Evolutionary conservation across 345 rosid species (phyloP).

Genomic region (Diplotaxis tenuifolia): DNA sequence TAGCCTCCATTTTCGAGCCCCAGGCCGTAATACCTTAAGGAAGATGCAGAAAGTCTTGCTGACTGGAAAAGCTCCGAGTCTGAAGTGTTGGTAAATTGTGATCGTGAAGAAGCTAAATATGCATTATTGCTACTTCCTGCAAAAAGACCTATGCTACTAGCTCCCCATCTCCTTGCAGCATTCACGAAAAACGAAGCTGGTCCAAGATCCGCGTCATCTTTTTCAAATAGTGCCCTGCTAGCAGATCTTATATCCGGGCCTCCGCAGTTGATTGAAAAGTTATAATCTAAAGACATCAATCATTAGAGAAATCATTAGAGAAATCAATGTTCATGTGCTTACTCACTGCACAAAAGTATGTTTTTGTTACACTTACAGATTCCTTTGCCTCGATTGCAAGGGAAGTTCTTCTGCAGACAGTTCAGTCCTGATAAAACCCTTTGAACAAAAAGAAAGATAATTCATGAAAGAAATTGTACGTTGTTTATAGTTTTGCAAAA

Average conservation of each 20-base stretch:
- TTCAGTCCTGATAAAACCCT: slow-evolving; percentile 47
- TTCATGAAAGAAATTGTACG: neutral
- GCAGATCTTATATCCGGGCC: slow-evolving; percentile 52
- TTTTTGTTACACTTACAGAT: slow-evolving; percentile 48
- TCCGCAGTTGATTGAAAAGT: slow-evolving; percentile 60
- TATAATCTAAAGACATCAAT: slow-evolving; percentile 45
- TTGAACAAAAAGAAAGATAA: neutral
- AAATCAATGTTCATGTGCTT: neutral
- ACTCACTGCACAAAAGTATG: neutral
- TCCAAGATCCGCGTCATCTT: slow-evolving; percentile 52
- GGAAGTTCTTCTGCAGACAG: slow-evolving; percentile 67
- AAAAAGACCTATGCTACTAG: slow-evolving; percentile 49
- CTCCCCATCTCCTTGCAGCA: slow-evolving; percentile 47
- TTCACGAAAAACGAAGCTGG: slow-evolving; percentile 55
- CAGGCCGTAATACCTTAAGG: slow-evolving; percentile 40
- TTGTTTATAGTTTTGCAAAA: neutral
- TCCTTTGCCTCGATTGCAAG: slow-evolving; percentile 60
- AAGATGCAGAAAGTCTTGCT: slow-evolving; percentile 43
- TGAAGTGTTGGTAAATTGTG: slow-evolving; percentile 41
- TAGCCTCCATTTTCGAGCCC: slow-evolving; percentile 38
- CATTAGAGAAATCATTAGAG: neutral
- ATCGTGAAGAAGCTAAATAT: slow-evolving; percentile 5
- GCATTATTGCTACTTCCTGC: slow-evolving; percentile 34
- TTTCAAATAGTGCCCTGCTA: slow-evolving; percentile 41
- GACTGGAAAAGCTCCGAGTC: slow-evolving; percentile 44